Conservation (phyloP, 495 filamentous ascomycete genomes). For the Penicillium bovifimosum region DNA sequence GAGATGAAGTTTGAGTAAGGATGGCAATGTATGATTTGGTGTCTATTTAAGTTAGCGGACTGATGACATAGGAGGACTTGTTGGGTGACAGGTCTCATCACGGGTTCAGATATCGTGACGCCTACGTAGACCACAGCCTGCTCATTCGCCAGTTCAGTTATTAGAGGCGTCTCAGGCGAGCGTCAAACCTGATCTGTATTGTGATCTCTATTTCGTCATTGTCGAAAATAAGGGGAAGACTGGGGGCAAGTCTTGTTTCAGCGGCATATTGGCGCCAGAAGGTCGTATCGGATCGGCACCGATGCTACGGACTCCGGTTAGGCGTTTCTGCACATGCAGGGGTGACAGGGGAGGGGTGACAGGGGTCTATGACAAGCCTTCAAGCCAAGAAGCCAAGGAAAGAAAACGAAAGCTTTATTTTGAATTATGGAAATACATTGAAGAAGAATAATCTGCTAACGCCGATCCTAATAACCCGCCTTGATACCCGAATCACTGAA, state of each 20-base stretch:
- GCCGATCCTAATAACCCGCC: slow-evolving; percentile 14
- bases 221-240: no score
- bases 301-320: slow-evolving; percentile 4
- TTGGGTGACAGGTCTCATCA: neutral
- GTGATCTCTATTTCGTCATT: slow-evolving; percentile 18
- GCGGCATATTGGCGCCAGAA: neutral
- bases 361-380: slow-evolving; percentile 17
- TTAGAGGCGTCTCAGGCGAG: neutral
- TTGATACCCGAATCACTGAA: slow-evolving; percentile 3
- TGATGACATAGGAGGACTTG: neutral
- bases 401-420: slow-evolving; percentile 13
- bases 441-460: slow-evolving; percentile 20
- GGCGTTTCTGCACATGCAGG: neutral
- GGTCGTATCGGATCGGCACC: slow-evolving; percentile 20
- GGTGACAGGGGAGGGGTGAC: slow-evolving; percentile 1
- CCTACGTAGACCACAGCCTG: neutral
- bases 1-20: slow-evolving; percentile 10
- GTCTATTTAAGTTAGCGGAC: neutral
- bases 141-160: neutral
- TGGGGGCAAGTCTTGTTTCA: slow-evolving; percentile 8
- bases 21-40: slow-evolving; percentile 1
- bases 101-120: neutral
- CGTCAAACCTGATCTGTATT: no score
- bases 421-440: slow-evolving; percentile 15
- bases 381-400: neutral